Base-by-base conservation (phyloP, 345 rosid genomes). In the Stellera chamaejasme region DNA sequence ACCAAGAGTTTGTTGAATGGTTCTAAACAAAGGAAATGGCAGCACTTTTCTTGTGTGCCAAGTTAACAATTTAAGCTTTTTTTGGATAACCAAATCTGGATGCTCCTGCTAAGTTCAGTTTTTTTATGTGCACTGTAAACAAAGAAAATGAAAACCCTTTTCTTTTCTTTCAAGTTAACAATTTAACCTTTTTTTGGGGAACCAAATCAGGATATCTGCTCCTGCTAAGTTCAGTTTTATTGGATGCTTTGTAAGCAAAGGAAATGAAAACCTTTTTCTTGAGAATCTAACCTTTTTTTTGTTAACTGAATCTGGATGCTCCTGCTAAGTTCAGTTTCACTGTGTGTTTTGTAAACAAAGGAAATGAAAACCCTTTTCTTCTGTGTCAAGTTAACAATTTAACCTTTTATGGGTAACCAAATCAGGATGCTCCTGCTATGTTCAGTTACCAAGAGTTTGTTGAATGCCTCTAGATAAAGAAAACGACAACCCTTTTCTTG, bases 381-480 rank as follows among this genome's bases (percentile, higher is more conserved):
- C 23, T 19, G 23, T 19, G 23, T 19, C 23, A 19, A 19, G 23
- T 19, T 19, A 19, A 19, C 23, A 19, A 19, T 19, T 19, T 19
- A 19, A 19, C 23, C 23, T 19, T 19, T 19, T 19, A 19, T 19
- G 23, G 23, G 23, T 19, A 19, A 19, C 23, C 69, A 87, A 63
- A 32, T 80, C 90, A 42, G 93, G 90, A 74, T 90, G 99, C 77
- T 75, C 87, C 99, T 90, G 88, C 65, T 44, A 46, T 48, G 43
- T 51, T 48, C 44, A 51, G 43, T n/a, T 3, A 15, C 26, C 15
- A 48, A 32, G 39, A 32, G 39, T 32, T 32, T 32, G 39, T 32
- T 32, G 39, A 32, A 32, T 32, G 39, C 39, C 3, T 32, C 10
- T 32, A 32, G 9, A 32, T 8, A 5, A 32, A 32, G 39, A 32